Evolutionary conservation across 441 rosid genomes (phyloP).

Genomic region (Pelargonium cotyledonis): DNA sequence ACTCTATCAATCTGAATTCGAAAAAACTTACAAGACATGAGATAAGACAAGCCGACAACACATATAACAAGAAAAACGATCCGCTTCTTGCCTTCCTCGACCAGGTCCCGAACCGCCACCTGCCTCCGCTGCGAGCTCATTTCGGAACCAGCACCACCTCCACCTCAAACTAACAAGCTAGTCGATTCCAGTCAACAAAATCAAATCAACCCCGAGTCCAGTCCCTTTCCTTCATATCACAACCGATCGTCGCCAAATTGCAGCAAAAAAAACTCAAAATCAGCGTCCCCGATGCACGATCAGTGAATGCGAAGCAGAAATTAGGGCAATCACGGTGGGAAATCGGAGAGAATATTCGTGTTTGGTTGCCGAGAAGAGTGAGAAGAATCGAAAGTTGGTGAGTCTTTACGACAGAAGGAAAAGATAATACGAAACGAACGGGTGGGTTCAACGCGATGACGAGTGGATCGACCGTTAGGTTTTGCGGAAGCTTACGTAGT

Average conservation of each 20-base stretch:
- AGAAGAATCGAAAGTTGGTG: not conserved
- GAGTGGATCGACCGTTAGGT: conserved; percentile 1
- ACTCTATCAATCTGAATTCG: conserved; percentile 6
- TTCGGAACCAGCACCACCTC: conserved; percentile 10
- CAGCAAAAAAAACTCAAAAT: not conserved
- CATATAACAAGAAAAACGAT: conserved; percentile 74
- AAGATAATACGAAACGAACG: not conserved
- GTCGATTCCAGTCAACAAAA: not conserved
- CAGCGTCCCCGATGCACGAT: conserved; percentile 2
- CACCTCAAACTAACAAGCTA: no score
- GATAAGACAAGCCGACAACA: conserved; percentile 85
- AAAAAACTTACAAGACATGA: conserved; percentile 71
- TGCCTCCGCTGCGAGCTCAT: conserved; percentile 61
- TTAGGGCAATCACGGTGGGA: not conserved
- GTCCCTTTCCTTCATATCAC: conserved; percentile 4
- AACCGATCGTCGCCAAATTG: conserved; percentile 9
- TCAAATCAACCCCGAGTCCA: not conserved
- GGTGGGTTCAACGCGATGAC: not conserved
- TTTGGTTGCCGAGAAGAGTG: not conserved
- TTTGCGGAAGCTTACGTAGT: not conserved
- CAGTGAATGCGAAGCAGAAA: conserved; percentile 3
- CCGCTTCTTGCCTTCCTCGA: conserved; percentile 95
- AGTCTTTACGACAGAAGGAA: not conserved
- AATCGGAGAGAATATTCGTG: not conserved
- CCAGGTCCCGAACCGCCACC: conserved; percentile 63